A percentile compares a stretch with the other conserved stretches of the same genome.
These are phyloP conservation scores for Cytospora piceicola DNA, from an alignment of 2,329 filamentous ascomycete genomes.

Conservation along the genomic window DNA sequence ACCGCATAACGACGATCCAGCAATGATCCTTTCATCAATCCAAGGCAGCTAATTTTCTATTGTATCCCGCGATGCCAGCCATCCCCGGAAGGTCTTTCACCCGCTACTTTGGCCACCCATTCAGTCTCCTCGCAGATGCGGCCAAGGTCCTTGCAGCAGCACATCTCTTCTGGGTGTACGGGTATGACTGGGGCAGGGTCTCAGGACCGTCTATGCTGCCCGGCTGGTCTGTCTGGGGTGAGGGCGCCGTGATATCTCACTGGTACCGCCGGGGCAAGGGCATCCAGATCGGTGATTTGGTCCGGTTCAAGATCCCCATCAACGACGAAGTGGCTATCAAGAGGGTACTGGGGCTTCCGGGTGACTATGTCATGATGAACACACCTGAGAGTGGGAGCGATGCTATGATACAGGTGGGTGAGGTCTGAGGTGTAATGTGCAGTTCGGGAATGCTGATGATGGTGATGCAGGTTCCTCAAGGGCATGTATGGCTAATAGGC, in stretches of 20 bases:
- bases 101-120: constrained; percentile 44
- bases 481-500: constrained; percentile 89
- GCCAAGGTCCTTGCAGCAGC: constrained; percentile 51
- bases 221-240: constrained; percentile 70
- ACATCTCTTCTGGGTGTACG: constrained; percentile 63
- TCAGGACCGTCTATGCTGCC: constrained; percentile 88
- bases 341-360: constrained; percentile 75
- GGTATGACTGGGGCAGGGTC: constrained; percentile 62
- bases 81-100: constrained; percentile 23
- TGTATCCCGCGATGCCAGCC: constrained; percentile 26
- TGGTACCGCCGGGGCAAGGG: constrained; percentile 69
- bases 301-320: constrained; percentile 77
- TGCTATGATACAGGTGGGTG: constrained; percentile 71
- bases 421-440: background rate
- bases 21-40: constrained; percentile 14
- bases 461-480: constrained; percentile 72
- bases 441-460: constrained; percentile 13
- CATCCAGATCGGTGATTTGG: constrained; percentile 77
- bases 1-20: background rate
- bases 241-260: constrained; percentile 71
- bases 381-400: constrained; percentile 57
- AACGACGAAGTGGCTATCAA: constrained; percentile 69
- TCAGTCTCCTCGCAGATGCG: constrained; percentile 49
- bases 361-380: constrained; percentile 73
- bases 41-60: background rate